Base-by-base conservation (phyloP, 805 yeast species). In the Kodamaea kakaduensis region DNA sequence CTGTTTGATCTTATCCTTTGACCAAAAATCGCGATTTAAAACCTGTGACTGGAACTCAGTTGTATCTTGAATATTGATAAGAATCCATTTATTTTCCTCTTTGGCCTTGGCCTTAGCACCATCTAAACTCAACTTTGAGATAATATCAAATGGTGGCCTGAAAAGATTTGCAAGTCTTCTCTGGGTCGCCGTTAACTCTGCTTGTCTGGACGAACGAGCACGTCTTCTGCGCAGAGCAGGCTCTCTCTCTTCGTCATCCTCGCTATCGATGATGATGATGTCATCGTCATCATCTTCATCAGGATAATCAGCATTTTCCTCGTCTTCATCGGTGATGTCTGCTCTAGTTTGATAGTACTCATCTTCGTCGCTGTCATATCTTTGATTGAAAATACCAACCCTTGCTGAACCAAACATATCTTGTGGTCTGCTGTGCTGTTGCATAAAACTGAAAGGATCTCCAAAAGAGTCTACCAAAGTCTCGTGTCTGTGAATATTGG, bases 11-110 rank as follows among this genome's bases (percentile, higher is more conserved):
- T 70, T 69, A 9, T 59, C 44, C 31, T 82, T 72, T 12, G 93
- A 77, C 97, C 97, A 93, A 43, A 93, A 78, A 58, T 93, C 99
- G 41, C 99, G 73, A 58, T 93, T 93, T 36, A 93, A 62, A 20
- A 84, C 80, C 54, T 90, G 97, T 52, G 97, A 89, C 46, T 77
- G 77, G 52, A 93, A 93, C 52, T 86, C 93, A 1, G 84, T 67
- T 17, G 78, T 65, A 50, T 90, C 95, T 58, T 93, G 98, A 32
- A 93, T 77, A 55, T 93, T 93, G 16, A 93, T 72, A 48, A 93
- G 61, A 6, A 93, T 71, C 96, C 97, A 89, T 58, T 81, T 85
- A 35, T 75, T 66, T 40, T 67, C 70, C 20, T 58, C 59, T 38
- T 81, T 71, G 2, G 95, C 97, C 42, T 70, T 67, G 2, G 50